Conservation (phyloP, 805 yeast genomes). For the Suhomyces kilbournensis region DNA sequence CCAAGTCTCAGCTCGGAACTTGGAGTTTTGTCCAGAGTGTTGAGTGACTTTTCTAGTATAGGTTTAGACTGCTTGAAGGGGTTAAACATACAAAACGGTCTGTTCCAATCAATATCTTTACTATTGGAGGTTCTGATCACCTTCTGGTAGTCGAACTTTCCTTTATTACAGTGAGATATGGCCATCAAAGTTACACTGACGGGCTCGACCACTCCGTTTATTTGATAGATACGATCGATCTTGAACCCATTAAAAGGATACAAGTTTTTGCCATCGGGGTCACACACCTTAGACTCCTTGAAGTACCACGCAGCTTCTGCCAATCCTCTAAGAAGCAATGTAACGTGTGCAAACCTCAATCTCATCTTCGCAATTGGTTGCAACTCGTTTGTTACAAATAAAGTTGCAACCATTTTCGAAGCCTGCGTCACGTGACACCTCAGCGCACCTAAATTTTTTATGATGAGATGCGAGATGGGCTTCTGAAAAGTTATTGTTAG, state of each 20-base stretch:
- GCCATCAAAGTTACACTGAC: constrained; percentile 41
- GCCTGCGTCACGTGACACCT: neutral
- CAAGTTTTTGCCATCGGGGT: constrained; percentile 21
- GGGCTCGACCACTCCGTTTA: constrained; percentile 27
- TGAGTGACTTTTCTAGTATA: neutral
- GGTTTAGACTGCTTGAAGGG: constrained; percentile 14
- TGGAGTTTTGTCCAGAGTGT: neutral
- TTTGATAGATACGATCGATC: constrained; percentile 46
- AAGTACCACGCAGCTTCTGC: constrained; percentile 18
- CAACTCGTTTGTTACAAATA: neutral
- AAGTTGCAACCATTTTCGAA: neutral
- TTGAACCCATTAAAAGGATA: constrained; percentile 56
- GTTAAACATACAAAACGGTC: constrained; percentile 44
- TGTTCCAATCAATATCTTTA: constrained; percentile 47
- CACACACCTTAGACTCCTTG: constrained; percentile 32
- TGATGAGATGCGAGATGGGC: constrained; percentile 2
- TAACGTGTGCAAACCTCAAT: neutral
- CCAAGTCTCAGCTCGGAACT: neutral
- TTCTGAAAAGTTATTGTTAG: neutral
- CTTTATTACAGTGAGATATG: constrained; percentile 51
- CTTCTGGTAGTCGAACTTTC: constrained; percentile 45
- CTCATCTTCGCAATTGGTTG: neutral
- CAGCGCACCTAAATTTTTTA: neutral
- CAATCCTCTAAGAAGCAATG: neutral
- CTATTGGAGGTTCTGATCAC: constrained; percentile 26